These are phyloP conservation scores for Spergularia azorica DNA, from an alignment of 179 eudicot genomes.

Conservation along the genomic window DNA sequence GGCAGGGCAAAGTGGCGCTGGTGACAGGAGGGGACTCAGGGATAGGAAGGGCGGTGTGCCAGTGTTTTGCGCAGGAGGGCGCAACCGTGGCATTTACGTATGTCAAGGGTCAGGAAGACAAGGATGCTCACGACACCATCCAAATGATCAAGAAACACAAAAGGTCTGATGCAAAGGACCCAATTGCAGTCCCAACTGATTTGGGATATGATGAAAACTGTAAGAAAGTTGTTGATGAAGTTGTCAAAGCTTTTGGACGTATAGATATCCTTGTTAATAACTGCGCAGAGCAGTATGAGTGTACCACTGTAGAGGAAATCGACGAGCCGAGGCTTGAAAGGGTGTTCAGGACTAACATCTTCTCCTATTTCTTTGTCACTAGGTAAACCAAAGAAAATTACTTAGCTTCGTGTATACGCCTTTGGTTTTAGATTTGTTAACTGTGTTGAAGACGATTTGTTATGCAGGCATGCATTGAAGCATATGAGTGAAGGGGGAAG, in stretches of 20 bases:
- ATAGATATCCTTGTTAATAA: constrained; percentile 77
- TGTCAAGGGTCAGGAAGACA: constrained; percentile 70
- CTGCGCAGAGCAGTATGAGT: constrained; percentile 70
- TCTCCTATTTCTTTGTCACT: constrained; percentile 65
- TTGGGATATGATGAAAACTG: constrained; percentile 73
- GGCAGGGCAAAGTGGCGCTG: constrained; percentile 85
- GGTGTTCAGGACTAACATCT: constrained; percentile 81
- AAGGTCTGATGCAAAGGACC: constrained; percentile 54
- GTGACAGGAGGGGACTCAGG: constrained; percentile 96
- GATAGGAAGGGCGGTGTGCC: constrained; percentile 79
- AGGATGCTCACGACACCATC: constrained; percentile 68
- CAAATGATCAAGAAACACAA: constrained; percentile 51
- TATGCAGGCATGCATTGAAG: constrained; percentile 71
- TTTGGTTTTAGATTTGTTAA: not conserved
- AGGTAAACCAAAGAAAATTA: constrained; percentile 35
- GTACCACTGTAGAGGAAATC: constrained; percentile 65
- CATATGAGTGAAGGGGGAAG: constrained; percentile 79
- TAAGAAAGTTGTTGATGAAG: constrained; percentile 72
- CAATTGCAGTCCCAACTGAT: constrained; percentile 60
- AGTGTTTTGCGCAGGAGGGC: constrained; percentile 69
- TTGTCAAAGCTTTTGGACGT: constrained; percentile 54
- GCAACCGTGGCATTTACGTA: constrained; percentile 89
- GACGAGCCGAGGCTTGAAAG: constrained; percentile 69
- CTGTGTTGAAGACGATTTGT: too few species aligned
- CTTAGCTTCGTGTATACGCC: not conserved